phyloP scores from a whole-genome alignment of 1,139 yeast genomes.

The Nakaseomyces sp. region DNA sequence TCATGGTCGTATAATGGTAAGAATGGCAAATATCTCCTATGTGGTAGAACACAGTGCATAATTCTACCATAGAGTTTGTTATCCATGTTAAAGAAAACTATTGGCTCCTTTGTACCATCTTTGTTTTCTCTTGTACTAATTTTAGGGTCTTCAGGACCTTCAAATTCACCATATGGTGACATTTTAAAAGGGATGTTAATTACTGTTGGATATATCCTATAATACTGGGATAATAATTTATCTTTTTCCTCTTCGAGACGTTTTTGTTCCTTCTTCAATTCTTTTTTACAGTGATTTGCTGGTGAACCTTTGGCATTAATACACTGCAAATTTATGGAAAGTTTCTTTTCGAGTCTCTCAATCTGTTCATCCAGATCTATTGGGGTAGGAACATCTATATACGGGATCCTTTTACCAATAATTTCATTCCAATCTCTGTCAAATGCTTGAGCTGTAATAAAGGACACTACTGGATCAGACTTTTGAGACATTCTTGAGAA shows the following conservation, averaged over 20 bases:
- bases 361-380: constrained; percentile 6
- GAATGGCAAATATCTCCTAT: background rate
- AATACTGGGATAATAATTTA: background rate
- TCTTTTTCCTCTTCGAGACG: background rate
- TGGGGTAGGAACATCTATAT: constrained; percentile 12
- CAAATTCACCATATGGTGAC: constrained; percentile 16
- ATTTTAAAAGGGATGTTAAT: background rate
- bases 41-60: background rate
- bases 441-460: constrained; percentile 18
- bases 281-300: too few species aligned
- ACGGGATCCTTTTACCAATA: constrained; percentile 14
- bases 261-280: background rate
- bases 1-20: background rate
- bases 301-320: background rate
- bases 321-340: background rate
- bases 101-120: constrained; percentile 7
- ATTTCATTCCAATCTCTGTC: constrained; percentile 20
- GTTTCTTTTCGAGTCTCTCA: background rate
- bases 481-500: background rate
- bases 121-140: background rate
- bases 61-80: constrained; percentile 14
- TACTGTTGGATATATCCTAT: background rate
- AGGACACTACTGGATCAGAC: constrained; percentile 8
- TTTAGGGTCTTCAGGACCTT: constrained; percentile 7
- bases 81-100: constrained; percentile 13